Percentiles rank a stretch among this genome's conserved stretches.
Evolutionary conservation across 1,284 basidiomycete species (phyloP).

Genomic region (Cystobasidiaceae sp.): DNA sequence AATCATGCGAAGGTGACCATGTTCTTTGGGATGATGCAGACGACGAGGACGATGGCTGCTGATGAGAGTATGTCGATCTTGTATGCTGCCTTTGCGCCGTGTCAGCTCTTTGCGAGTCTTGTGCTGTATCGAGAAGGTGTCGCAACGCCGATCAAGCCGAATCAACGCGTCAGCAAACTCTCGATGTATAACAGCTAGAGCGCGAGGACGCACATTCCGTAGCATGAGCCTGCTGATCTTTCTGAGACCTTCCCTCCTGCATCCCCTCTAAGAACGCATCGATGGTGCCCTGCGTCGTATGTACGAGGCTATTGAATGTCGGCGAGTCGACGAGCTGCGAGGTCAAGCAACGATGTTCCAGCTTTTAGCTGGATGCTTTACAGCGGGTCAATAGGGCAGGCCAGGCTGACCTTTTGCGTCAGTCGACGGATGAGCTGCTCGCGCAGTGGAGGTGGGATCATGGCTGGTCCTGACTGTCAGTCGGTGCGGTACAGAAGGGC

Average conservation of each 20-base stretch:
- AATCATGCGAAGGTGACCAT: conserved; percentile 15
- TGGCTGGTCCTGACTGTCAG: background rate
- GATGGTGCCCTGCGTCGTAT: conserved; percentile 15
- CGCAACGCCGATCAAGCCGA: background rate
- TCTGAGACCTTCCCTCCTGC: background rate
- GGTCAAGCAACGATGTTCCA: background rate
- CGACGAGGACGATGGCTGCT: no score
- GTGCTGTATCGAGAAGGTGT: background rate
- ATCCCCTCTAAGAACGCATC: conserved; percentile 13
- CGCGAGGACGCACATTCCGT: background rate
- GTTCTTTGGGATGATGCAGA: background rate
- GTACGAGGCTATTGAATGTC: conserved; percentile 21
- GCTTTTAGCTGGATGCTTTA: background rate
- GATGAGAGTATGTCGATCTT: no score
- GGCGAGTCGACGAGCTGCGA: conserved; percentile 25
- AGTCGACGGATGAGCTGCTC: conserved; percentile 21
- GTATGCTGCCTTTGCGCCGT: background rate
- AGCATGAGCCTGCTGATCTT: no score
- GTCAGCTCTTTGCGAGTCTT: no score
- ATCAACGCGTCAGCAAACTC: background rate
- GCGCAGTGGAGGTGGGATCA: conserved; percentile 24
- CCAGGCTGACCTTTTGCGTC: conserved; percentile 16
- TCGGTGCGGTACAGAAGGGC: background rate
- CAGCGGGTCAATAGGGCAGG: background rate
- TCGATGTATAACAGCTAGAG: background rate